phyloP scores from a whole-genome alignment of 1,139 yeast species.

The Hyphopichia buzzinii region DNA sequence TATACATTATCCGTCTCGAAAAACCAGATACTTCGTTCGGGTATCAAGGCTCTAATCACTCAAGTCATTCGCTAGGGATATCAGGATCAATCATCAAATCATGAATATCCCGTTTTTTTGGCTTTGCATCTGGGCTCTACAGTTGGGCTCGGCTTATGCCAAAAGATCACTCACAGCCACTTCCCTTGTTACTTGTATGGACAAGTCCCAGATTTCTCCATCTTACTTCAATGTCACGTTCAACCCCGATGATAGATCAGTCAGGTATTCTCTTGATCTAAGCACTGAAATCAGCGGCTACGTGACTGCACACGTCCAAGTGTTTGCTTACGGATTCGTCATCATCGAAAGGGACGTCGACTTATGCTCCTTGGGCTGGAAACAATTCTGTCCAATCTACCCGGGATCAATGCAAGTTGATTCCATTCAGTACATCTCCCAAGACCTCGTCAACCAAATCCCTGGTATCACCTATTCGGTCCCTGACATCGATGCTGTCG shows the following conservation, averaged over 20 bases:
- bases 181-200: constrained; percentile 75
- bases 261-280: constrained; percentile 60
- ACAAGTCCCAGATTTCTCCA: constrained; percentile 62
- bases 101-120: neutral
- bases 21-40: too few relatives aligned
- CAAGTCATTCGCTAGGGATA: too few relatives aligned
- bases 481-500: constrained; percentile 78
- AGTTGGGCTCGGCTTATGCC: constrained; percentile 13
- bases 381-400: constrained; percentile 74
- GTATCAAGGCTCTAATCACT: too few relatives aligned
- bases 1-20: too few relatives aligned
- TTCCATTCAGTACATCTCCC: constrained; percentile 56
- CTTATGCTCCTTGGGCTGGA: constrained; percentile 64
- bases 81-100: too few relatives aligned
- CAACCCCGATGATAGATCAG: constrained; percentile 60
- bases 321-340: constrained; percentile 73
- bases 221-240: constrained; percentile 64
- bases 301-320: constrained; percentile 58
- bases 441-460: constrained; percentile 44
- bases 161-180: constrained; percentile 53
- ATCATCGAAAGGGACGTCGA: constrained; percentile 54
- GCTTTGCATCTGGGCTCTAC: neutral
- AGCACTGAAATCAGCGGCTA: constrained; percentile 59
- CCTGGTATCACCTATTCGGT: constrained; percentile 74
- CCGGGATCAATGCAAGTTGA: constrained; percentile 72